phyloP scores from a whole-genome alignment of 2,329 filamentous ascomycete species.

The Alternaria angustiovoidea region DNA sequence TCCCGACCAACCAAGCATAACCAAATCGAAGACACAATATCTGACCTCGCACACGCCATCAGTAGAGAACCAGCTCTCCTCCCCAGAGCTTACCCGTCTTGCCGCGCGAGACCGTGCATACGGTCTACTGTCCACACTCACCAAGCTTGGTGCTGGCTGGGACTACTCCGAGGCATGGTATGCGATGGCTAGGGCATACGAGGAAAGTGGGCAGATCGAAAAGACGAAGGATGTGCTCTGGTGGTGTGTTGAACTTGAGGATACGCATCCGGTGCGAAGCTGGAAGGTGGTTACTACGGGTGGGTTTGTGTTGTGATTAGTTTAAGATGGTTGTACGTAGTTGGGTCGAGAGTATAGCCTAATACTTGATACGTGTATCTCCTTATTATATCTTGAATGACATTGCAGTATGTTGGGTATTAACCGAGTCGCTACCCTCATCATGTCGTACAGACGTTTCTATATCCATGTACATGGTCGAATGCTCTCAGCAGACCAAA shows the following conservation, averaged over 20 bases:
- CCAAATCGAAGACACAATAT: conserved; percentile 47
- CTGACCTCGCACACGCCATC: conserved; percentile 60
- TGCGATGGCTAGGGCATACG: conserved; percentile 83
- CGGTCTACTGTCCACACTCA: conserved; percentile 80
- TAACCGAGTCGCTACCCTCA: neutral
- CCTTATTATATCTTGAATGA: neutral
- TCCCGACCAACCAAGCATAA: conserved; percentile 7
- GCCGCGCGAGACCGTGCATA: conserved; percentile 90
- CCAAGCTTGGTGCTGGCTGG: conserved; percentile 87
- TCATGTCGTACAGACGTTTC: neutral
- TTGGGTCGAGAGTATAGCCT: neutral
- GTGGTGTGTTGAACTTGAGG: conserved; percentile 97
- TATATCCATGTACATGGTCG: neutral
- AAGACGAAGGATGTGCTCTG: conserved; percentile 93
- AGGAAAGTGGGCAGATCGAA: conserved; percentile 82
- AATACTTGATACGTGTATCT: neutral
- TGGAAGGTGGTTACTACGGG: conserved; percentile 72
- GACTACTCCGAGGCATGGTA: conserved; percentile 95
- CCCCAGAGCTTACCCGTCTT: conserved; percentile 81
- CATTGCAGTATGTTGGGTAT: neutral
- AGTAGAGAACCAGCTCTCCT: conserved; percentile 55
- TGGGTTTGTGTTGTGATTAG: conserved; percentile 41
- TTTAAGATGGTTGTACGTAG: neutral
- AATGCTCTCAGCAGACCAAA: neutral
- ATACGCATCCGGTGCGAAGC: conserved; percentile 77